Base-by-base conservation (phyloP, 148 eudicot genomes). In the Persicaria maculosa region DNA sequence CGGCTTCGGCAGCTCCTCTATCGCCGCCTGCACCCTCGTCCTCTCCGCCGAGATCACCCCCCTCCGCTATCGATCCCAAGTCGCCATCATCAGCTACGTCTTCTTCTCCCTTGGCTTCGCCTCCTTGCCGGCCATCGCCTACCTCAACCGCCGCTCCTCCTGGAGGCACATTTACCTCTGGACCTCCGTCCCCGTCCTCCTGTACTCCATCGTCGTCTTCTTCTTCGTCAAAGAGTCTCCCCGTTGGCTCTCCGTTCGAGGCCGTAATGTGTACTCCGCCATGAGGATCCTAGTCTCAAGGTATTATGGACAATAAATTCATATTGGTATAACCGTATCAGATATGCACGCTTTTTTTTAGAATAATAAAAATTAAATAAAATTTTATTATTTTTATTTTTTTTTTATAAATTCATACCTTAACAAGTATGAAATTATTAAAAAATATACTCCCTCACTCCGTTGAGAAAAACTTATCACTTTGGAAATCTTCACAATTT, bases 41-140 rank as follows among this genome's bases (percentile, higher is more conserved):
- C 64, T 92, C n/a, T 82, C 89, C 1, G 85, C 93, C 0, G 95
- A 92, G 77, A 79, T 87, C 0, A 89, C 90, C 1, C 92, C 92
- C 9, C 86, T 70, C 55, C 80, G 80, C 2, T 84, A 87, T 88
- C 85, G 92, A 2, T 89, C 86, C 43, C 88, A 85, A 47, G 80
- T 84, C 4, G 91, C 92, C 14, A 73, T 84, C 6, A 36, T 92
- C 8, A 84, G 89, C 4, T 90, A 85, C 77, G 75, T 85, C 0
- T 79, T 73, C n/a, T 92, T 85, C 59, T 81, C 94, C 0, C 43
- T 85, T 0, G 94, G 97, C 2, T 92, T 85, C 65, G 50, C 88
- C 4, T 86, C 93, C 1, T 82, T 89, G 2, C 90, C 93, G 1
- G 78, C 72, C 6, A 76, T 91, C 0, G 94, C 88, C 10, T 89